Percentiles rank a stretch among this genome's conserved stretches.
Evolutionary conservation across 2,329 filamentous ascomycete species (phyloP).

Genomic region (Venturia pyrina): DNA sequence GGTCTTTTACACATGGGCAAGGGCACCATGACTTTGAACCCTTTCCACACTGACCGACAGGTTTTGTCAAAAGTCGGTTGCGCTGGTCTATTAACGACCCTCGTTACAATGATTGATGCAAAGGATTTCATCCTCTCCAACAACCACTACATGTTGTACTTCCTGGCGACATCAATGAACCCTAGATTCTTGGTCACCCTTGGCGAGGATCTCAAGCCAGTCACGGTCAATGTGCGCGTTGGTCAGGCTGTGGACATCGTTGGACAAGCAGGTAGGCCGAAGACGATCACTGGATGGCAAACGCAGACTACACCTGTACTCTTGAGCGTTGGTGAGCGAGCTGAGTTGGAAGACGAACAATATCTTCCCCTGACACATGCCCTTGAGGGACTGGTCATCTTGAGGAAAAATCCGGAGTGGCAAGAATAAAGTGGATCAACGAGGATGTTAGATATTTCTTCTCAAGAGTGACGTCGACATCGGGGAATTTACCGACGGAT

Average conservation of each 20-base stretch:
- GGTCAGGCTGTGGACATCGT: constrained; percentile 98
- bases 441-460: not conserved
- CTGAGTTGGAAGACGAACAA: constrained; percentile 94
- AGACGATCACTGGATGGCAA: constrained; percentile 99
- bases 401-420: constrained; percentile 53
- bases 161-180: constrained; percentile 92
- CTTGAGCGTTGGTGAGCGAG: constrained; percentile 86
- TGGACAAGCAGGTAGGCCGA: constrained; percentile 89
- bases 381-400: constrained; percentile 87
- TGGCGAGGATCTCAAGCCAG: constrained; percentile 84
- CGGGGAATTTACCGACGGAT: not conserved
- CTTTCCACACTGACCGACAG: constrained; percentile 98
- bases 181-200: constrained; percentile 93
- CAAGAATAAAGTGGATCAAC: not conserved
- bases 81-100: constrained; percentile 77
- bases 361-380: constrained; percentile 88
- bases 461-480: not conserved
- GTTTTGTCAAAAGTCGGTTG: constrained; percentile 87
- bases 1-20: constrained; percentile 98
- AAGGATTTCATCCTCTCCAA: constrained; percentile 67
- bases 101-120: constrained; percentile 89
- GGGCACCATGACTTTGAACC: constrained; percentile 87
- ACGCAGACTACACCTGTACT: constrained; percentile 98
- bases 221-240: constrained; percentile 92
- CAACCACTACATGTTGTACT: constrained; percentile 92